phyloP scores from a whole-genome alignment of 192 early-diverging fungal species.

The Glomus cerebriforme region DNA sequence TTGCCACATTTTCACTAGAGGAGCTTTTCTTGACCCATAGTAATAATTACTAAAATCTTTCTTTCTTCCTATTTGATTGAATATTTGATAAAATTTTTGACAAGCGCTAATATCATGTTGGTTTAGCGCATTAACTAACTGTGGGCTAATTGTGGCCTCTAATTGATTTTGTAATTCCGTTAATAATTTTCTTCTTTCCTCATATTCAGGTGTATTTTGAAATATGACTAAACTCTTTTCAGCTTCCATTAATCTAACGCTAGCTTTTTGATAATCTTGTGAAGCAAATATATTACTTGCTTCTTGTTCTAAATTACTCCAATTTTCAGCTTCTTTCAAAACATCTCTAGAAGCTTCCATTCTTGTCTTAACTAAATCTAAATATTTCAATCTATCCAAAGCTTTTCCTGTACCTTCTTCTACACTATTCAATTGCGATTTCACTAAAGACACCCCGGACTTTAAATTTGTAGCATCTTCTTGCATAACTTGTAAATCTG shows the following conservation, averaged over 20 bases:
- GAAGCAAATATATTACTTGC: slow-evolving; percentile 63
- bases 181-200: slow-evolving; percentile 59
- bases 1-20: slow-evolving; percentile 54
- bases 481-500: slow-evolving; percentile 62
- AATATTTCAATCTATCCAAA: slow-evolving; percentile 59
- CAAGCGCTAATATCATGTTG: slow-evolving; percentile 59
- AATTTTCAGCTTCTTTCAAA: slow-evolving; percentile 77
- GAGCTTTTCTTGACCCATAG: slow-evolving; percentile 48
- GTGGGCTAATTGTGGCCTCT: slow-evolving; percentile 52
- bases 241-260: slow-evolving; percentile 62
- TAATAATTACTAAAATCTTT: slow-evolving; percentile 65
- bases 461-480: slow-evolving; percentile 54
- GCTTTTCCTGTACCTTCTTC: slow-evolving; percentile 48
- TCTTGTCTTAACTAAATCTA: slow-evolving; percentile 65
- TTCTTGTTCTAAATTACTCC: slow-evolving; percentile 72
- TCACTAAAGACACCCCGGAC: slow-evolving; percentile 46
- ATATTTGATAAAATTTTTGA: slow-evolving; percentile 56
- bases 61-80: slow-evolving; percentile 56
- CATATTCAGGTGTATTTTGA: slow-evolving; percentile 70
- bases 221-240: slow-evolving; percentile 60
- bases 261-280: slow-evolving; percentile 64
- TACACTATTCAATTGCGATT: slow-evolving; percentile 48
- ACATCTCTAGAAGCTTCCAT: slow-evolving; percentile 67
- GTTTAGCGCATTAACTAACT: slow-evolving; percentile 54
- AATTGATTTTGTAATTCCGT: slow-evolving; percentile 60